phyloP scores from a whole-genome alignment of 1,139 yeast species.

The Yamadazyma dendronema region DNA sequence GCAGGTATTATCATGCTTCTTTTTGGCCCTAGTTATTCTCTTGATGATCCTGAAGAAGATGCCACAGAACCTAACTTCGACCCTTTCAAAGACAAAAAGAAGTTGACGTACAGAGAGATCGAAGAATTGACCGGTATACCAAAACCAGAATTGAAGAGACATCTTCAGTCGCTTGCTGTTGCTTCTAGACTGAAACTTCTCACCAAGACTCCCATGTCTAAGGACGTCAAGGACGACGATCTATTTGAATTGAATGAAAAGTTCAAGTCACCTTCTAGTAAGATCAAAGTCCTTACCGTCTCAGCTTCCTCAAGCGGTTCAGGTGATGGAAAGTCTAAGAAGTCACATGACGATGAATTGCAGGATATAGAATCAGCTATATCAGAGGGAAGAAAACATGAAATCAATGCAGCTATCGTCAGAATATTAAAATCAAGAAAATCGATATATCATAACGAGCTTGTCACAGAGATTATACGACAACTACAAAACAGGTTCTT shows the following conservation, averaged over 20 bases:
- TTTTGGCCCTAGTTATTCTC: conserved; percentile 47
- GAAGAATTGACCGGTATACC: conserved; percentile 70
- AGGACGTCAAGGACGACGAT: conserved; percentile 65
- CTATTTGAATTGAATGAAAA: conserved; percentile 65
- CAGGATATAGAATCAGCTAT: conserved; percentile 36
- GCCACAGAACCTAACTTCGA: conserved; percentile 37
- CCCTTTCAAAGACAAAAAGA: conserved; percentile 41
- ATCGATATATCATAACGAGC: conserved; percentile 57
- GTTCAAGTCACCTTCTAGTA: conserved; percentile 68
- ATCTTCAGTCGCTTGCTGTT: conserved; percentile 79
- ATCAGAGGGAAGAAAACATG: conserved; percentile 50
- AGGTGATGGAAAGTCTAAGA: conserved; percentile 18
- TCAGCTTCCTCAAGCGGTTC: conserved; percentile 34
- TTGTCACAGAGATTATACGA: conserved; percentile 63
- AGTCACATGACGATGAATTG: conserved; percentile 35
- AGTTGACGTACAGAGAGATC: conserved; percentile 57
- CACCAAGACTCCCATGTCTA: conserved; percentile 70
- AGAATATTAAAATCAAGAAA: conserved; percentile 81
- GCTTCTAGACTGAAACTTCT: conserved; percentile 79
- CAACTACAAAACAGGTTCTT: conserved; percentile 65
- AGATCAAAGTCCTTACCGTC: conserved; percentile 79
- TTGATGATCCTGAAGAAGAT: conserved; percentile 23
- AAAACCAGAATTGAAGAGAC: conserved; percentile 66
- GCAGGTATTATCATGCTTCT: conserved; percentile 76
- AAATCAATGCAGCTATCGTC: conserved; percentile 85